Evolutionary conservation across 352 stramenopile species (phyloP), one percentile per base, ranked within the genome.

Genomic region (Phytopythium montanum): DNA sequence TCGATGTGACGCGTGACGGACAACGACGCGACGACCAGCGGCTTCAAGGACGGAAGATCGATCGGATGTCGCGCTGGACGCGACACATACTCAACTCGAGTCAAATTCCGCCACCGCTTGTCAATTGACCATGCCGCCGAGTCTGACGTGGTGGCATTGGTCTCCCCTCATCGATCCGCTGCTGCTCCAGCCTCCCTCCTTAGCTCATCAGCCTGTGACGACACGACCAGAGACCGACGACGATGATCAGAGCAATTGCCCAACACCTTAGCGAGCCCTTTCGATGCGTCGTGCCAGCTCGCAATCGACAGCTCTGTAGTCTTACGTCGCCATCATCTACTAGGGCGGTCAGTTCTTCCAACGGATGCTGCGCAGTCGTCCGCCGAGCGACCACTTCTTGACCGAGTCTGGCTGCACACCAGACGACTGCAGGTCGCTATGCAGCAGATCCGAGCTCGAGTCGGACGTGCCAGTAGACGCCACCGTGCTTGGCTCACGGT

Each of bases 351-450:
- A 56, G 28, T 25, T 38, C 41, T 70, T 70, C 59, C 67, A 79
- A 10, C 62, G 67, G 38, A 75, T 62, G 39, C 64, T 79, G 52
- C 70, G 62, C 33, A 79, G 60, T 25, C 67, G 67, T 1, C 73
- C 66, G 29, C 70, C 61, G 9, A 78, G 46, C 12, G 70, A 75
- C 46, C 59, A 59, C 49, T 68, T 73, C 62, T 64, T 70, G 33
- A 26, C 56, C 1, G 31, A 46, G 45, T 55, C 56, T 14, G 23
- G 2, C 23, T 46, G 36, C 33, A 12, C 34, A 2, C 23, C 46
- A 13, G 54, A 29, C 1, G 45, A 7, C 48, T 51, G 33, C 12
- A 23, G 6, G n/a, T 42, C n/a, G 39, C 49, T 48, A 29, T 59
- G 54, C 12, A 41, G 49, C n/a, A 49, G 39, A n/a, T 64, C 50